These are phyloP conservation scores for Mortierella sp. DNA, from an alignment of 371 early-diverging fungal genomes.

Conservation along the genomic window DNA sequence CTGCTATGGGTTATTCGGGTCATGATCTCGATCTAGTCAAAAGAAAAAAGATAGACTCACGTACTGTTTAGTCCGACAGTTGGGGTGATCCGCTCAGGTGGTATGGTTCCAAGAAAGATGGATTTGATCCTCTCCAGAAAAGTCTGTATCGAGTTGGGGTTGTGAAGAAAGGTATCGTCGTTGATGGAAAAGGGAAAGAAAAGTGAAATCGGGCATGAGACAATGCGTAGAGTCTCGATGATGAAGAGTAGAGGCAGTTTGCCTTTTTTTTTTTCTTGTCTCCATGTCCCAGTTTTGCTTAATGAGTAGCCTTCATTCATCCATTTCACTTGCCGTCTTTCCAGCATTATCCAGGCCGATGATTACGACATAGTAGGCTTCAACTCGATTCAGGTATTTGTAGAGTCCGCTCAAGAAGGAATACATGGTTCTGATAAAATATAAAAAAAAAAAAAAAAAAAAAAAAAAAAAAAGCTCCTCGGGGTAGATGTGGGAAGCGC, in stretches of 20 bases:
- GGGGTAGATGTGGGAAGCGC: too few species aligned
- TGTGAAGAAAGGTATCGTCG: background rate
- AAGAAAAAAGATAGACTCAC: constrained; percentile 8
- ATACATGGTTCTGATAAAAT: constrained; percentile 76
- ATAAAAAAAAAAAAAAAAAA: too few species aligned
- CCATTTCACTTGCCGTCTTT: constrained; percentile 79
- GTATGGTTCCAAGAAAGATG: constrained; percentile 73
- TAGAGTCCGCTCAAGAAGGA: constrained; percentile 92
- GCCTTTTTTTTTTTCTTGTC: constrained; percentile 1
- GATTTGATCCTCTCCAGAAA: constrained; percentile 87
- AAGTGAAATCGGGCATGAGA: constrained; percentile 44
- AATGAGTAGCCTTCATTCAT: background rate
- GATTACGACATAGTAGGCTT: constrained; percentile 94
- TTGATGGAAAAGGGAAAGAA: constrained; percentile 6
- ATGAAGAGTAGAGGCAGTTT: constrained; percentile 7
- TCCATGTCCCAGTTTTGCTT: background rate
- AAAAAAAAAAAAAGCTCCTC: too few species aligned
- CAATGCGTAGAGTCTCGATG: background rate
- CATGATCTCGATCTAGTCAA: background rate
- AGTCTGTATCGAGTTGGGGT: constrained; percentile 62
- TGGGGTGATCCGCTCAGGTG: constrained; percentile 92
- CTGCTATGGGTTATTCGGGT: background rate
- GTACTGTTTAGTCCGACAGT: constrained; percentile 95
- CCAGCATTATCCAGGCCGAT: constrained; percentile 97
- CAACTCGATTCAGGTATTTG: constrained; percentile 83